Evolutionary conservation across 768 basidiomycete species (phyloP).

Genomic region (Xerocomellus intermedius): DNA sequence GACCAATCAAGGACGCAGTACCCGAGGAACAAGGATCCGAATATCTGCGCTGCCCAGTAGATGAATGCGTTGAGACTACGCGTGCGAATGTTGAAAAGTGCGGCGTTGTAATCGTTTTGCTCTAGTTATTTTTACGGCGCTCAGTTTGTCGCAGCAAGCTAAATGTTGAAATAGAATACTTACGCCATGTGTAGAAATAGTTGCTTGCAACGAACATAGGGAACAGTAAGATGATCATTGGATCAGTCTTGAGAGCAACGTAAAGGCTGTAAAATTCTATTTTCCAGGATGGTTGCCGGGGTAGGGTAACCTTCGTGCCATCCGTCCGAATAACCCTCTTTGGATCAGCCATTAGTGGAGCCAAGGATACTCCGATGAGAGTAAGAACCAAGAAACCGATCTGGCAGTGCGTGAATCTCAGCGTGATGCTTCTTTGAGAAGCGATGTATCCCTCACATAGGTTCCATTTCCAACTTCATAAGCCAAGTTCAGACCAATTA

Average conservation of each 20-base stretch:
- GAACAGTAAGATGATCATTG: conserved; percentile 70
- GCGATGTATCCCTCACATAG: conserved; percentile 49
- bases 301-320: conserved; percentile 62
- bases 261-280: conserved; percentile 70
- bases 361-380: conserved; percentile 62
- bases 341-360: conserved; percentile 71
- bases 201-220: conserved; percentile 86
- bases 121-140: conserved; percentile 41
- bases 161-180: conserved; percentile 21
- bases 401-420: conserved; percentile 35
- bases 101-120: conserved; percentile 79
- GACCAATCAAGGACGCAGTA: conserved; percentile 57
- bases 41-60: conserved; percentile 78
- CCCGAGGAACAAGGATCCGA: conserved; percentile 73
- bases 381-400: conserved; percentile 76
- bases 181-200: conserved; percentile 87
- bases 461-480: conserved; percentile 64
- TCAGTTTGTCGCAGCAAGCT: neutral
- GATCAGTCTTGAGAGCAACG: conserved; percentile 66
- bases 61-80: conserved; percentile 74
- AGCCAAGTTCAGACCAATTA: conserved; percentile 1
- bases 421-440: neutral
- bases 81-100: conserved; percentile 75
- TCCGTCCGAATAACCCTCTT: conserved; percentile 71
- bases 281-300: conserved; percentile 75